Percentiles rank a stretch among this genome's conserved stretches.
Evolutionary conservation across 2,329 filamentous ascomycete genomes (phyloP).

Genomic region (Trichoderma sp.): DNA sequence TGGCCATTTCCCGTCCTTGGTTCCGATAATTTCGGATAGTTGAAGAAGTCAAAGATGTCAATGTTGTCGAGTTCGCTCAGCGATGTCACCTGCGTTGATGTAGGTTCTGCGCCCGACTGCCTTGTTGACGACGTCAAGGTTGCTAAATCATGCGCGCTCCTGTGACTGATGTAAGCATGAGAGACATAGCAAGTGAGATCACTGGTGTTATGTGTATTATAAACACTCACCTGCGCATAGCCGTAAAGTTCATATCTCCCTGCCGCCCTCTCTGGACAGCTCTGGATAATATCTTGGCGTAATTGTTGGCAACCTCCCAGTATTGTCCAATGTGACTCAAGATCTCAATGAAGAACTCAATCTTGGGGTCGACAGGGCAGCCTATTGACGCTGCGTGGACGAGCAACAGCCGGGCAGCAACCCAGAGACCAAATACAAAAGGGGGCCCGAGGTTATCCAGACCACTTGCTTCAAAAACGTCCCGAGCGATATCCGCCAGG

Average conservation of each 20-base stretch:
- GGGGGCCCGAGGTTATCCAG: conserved; percentile 47
- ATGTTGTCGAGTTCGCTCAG: conserved; percentile 47
- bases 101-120: conserved; percentile 42
- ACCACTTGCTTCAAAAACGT: conserved; percentile 47
- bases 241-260: conserved; percentile 40
- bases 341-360: conserved; percentile 49
- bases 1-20: conserved; percentile 30
- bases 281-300: conserved; percentile 44
- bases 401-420: conserved; percentile 44
- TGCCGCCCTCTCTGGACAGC: conserved; percentile 42
- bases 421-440: conserved; percentile 49
- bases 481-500: conserved; percentile 45
- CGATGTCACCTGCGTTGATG: conserved; percentile 42
- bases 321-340: conserved; percentile 45
- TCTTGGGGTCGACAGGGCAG: conserved; percentile 41
- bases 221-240: conserved; percentile 43
- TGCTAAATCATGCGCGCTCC: conserved; percentile 44
- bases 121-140: conserved; percentile 41
- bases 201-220: background rate
- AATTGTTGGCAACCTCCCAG: conserved; percentile 48
- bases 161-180: conserved; percentile 25
- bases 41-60: conserved; percentile 50
- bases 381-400: conserved; percentile 46
- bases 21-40: conserved; percentile 42
- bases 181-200: background rate